Evolutionary conservation across 2,329 filamentous ascomycete species (phyloP).

Genomic region (Emergomyces orientalis): DNA sequence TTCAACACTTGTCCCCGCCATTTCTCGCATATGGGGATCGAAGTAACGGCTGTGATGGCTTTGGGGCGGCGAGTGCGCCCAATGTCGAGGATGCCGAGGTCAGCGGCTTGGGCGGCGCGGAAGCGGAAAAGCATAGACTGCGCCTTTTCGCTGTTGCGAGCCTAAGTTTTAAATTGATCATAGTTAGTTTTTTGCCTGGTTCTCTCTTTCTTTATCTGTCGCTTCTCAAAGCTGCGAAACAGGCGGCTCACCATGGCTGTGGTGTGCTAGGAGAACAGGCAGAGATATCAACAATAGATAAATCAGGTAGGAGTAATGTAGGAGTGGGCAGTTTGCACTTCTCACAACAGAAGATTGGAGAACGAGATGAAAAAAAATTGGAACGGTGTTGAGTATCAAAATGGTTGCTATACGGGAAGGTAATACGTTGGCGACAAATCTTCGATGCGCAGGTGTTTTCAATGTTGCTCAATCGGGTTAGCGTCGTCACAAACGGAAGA

Average conservation of each 20-base stretch:
- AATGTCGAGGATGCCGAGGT: conserved; percentile 91
- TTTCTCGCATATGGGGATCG: conserved; percentile 84
- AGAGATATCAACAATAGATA: neutral
- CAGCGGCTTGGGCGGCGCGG: conserved; percentile 90
- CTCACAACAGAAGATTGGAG: neutral
- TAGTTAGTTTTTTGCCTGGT: neutral
- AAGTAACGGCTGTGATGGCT: conserved; percentile 75
- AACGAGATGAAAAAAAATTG: neutral
- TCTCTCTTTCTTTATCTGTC: neutral
- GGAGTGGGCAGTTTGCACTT: neutral
- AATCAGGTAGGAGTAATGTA: neutral
- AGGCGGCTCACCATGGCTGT: conserved; percentile 9
- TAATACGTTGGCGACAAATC: neutral
- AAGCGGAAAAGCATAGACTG: conserved; percentile 99
- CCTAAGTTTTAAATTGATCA: conserved; percentile 46
- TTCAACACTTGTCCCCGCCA: conserved; percentile 97
- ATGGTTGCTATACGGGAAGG: neutral
- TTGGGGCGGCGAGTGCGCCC: conserved; percentile 83
- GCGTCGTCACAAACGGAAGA: neutral
- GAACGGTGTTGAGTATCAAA: neutral
- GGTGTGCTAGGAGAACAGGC: neutral
- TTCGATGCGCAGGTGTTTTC: neutral
- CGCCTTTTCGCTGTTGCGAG: conserved; percentile 95
- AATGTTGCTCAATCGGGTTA: neutral
- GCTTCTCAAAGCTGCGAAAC: neutral